phyloP scores from a whole-genome alignment of 2,329 filamentous ascomycete species.

The Cercospora sojina region DNA sequence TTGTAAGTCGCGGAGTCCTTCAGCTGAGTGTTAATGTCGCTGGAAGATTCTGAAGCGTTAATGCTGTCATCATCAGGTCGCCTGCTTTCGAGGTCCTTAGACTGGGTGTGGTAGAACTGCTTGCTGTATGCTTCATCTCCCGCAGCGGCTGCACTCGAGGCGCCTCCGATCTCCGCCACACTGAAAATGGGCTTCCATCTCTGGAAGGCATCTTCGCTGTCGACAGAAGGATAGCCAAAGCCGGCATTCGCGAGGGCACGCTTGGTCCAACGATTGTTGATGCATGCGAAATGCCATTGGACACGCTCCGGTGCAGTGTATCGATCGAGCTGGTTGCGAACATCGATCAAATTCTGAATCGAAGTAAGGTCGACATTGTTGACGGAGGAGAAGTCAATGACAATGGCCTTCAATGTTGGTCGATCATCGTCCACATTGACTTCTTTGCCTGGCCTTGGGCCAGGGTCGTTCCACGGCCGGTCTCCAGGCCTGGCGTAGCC shows the following conservation, averaged over 20 bases:
- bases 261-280: conserved; percentile 94
- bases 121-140: conserved; percentile 66
- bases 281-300: conserved; percentile 93
- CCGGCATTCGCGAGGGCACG: conserved; percentile 81
- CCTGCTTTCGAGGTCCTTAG: conserved; percentile 36
- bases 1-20: conserved; percentile 46
- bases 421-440: conserved; percentile 51
- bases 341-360: conserved; percentile 87
- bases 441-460: conserved; percentile 60
- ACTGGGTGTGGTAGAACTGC: conserved; percentile 37
- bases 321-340: conserved; percentile 87
- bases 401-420: conserved; percentile 80
- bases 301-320: conserved; percentile 79
- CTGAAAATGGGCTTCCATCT: conserved; percentile 95
- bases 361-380: conserved; percentile 94
- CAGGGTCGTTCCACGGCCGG: conserved; percentile 92
- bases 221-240: conserved; percentile 74
- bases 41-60: conserved; percentile 29
- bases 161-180: conserved; percentile 79
- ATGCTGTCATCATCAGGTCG: conserved; percentile 27
- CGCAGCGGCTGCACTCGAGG: conserved; percentile 64
- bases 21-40: conserved; percentile 46
- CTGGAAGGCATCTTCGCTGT: conserved; percentile 52
- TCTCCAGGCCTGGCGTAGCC: conserved; percentile 63
- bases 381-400: conserved; percentile 89